phyloP scores from a whole-genome alignment of 129 eudicot species.

The Centella asiatica region DNA sequence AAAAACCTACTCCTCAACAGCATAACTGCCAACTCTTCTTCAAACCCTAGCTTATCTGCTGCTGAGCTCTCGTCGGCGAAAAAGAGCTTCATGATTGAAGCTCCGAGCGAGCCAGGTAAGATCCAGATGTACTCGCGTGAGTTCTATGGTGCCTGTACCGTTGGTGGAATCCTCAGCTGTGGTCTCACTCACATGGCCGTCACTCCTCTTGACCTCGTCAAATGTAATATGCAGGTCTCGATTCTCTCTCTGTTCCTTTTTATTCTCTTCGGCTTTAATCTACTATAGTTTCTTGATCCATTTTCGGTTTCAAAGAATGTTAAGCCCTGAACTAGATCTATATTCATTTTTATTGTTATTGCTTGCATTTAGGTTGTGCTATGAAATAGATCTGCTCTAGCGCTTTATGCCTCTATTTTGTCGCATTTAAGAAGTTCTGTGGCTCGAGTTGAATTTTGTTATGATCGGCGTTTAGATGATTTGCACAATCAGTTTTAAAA shows the following conservation, averaged over 20 bases:
- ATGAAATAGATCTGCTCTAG: neutral
- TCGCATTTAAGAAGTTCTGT: too few relatives aligned
- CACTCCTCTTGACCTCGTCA: slow-evolving; percentile 95
- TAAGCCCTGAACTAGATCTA: slow-evolving; percentile 1
- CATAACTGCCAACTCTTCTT: slow-evolving; percentile 13
- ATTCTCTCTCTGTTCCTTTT: neutral
- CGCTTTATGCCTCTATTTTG: neutral
- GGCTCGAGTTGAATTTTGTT: too few relatives aligned
- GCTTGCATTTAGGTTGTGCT: too few relatives aligned
- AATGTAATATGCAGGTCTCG: slow-evolving; percentile 85
- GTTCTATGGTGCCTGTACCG: slow-evolving; percentile 79
- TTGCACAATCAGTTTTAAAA: too few relatives aligned
- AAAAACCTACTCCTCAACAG: slow-evolving; percentile 17
- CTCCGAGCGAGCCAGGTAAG: slow-evolving; percentile 84
- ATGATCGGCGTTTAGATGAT: too few relatives aligned
- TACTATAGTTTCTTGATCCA: neutral
- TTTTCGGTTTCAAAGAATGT: neutral
- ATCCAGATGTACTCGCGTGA: slow-evolving; percentile 83
- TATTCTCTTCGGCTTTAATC: neutral
- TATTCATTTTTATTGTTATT: too few relatives aligned
- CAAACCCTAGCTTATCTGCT: slow-evolving; percentile 16
- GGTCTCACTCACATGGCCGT: slow-evolving; percentile 90
- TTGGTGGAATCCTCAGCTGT: slow-evolving; percentile 83
- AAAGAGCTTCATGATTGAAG: slow-evolving; percentile 37
- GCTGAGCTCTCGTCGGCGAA: slow-evolving; percentile 11